Evolutionary conservation across 495 filamentous ascomycete genomes (phyloP).

Genomic region (Cudoniella acicularis): DNA sequence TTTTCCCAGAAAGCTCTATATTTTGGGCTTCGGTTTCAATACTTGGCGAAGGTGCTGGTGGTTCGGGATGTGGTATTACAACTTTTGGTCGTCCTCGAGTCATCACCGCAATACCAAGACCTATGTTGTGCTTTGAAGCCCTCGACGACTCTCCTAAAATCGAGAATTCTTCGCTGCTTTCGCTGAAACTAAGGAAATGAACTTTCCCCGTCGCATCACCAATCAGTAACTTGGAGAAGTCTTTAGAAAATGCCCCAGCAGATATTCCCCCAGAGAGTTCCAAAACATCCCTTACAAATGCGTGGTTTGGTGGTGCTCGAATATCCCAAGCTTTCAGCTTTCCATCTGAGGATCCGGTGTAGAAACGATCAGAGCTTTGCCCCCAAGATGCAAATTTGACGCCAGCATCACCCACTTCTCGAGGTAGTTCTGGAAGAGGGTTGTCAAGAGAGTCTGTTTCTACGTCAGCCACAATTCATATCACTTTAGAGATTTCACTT

Average conservation of each 20-base stretch:
- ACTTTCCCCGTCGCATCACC: conserved; percentile 74
- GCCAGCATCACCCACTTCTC: conserved; percentile 73
- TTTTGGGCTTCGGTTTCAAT: conserved; percentile 15
- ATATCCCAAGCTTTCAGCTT: conserved; percentile 85
- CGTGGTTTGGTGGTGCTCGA: conserved; percentile 51
- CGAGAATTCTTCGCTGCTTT: too few relatives aligned
- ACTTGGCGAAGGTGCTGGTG: conserved; percentile 28
- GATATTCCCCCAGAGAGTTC: conserved; percentile 50
- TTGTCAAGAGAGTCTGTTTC: conserved; percentile 53
- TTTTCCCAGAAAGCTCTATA: neutral
- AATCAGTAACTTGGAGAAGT: conserved; percentile 66
- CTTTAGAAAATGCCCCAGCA: conserved; percentile 67
- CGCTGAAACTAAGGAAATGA: conserved; percentile 56
- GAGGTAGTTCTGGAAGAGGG: conserved; percentile 46
- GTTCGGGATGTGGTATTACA: conserved; percentile 42
- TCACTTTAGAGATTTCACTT: neutral
- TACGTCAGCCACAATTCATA: neutral
- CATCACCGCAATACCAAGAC: neutral
- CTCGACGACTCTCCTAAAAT: neutral
- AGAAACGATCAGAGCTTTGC: conserved; percentile 61
- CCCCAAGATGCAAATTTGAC: conserved; percentile 83
- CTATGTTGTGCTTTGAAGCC: neutral
- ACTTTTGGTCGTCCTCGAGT: conserved; percentile 33
- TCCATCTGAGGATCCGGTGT: conserved; percentile 89
- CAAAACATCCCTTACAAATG: conserved; percentile 58